These are phyloP conservation scores for Plasmodium cynomolgi DNA, from an alignment of 169 alveolate species.

Conservation along the genomic window DNA sequence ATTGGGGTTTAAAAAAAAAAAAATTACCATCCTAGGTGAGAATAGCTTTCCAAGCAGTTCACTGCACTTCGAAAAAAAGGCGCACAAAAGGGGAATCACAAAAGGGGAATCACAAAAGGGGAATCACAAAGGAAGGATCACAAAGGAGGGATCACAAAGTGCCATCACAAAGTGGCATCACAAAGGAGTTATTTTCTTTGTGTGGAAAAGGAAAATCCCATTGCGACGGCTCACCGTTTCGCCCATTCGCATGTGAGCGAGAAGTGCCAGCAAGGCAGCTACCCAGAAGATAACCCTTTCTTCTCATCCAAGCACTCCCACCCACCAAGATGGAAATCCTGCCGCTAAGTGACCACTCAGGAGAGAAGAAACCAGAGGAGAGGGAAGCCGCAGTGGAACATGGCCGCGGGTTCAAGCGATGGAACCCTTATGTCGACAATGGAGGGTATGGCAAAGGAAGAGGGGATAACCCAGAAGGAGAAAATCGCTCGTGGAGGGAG, in stretches of 20 bases:
- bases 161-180: neutral
- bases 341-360: conserved; percentile 1
- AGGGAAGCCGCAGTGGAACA: conserved; percentile 29
- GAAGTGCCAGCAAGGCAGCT: conserved; percentile 19
- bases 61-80: neutral
- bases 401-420: conserved; percentile 40
- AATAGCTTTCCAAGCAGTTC: neutral
- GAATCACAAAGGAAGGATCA: too few species aligned
- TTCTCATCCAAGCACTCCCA: neutral
- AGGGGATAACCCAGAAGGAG: neutral
- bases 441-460: conserved; percentile 80
- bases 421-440: conserved; percentile 84
- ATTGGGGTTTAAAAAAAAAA: neutral
- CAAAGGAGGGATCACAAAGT: too few species aligned
- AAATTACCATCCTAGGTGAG: neutral
- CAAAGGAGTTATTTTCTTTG: neutral
- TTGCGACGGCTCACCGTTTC: neutral
- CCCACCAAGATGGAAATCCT: conserved; percentile 30
- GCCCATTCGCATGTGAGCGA: neutral
- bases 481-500: neutral
- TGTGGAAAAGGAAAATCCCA: neutral
- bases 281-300: conserved; percentile 13
- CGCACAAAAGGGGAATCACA: conserved; percentile 5
- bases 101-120: neutral
- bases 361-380: conserved; percentile 17